Evolutionary conservation across 192 early-diverging fungal species (phyloP), one percentile per base, ranked within the genome.

Genomic region (Gaertneriomyces sp.): DNA sequence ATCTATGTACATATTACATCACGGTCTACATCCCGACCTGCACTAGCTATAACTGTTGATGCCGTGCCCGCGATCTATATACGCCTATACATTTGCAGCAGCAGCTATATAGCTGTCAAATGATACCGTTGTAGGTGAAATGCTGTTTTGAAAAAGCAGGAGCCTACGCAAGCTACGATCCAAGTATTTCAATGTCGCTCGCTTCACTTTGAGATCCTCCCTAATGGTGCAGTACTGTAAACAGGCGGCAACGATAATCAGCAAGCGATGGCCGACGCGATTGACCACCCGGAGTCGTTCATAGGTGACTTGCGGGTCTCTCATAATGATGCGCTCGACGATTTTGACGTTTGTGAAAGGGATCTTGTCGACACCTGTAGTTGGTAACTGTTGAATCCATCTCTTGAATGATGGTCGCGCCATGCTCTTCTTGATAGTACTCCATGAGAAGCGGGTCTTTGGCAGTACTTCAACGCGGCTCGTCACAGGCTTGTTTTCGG

Each of bases 221-320:
- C 14, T 38, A 17, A 79, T 79, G 41, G 52, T 68, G 42, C 66
- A 49, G 58, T 78, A 81, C 70, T 84, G 82, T 45, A 81, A 60
- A 58, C 77, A 81, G 47, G 82, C 82, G 12, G 82, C 82, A 40
- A 84, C 77, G 14, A 81, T 42, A 60, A 84, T 84, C 50, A 84
- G 63, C 16, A 84, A 52, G 6, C 63, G 64, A 58, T 84, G 80
- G 7, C 79, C 82, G 17, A 80, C 73, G 46, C 71, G 45, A 7
- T 67, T 72, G 9, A 81, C 79, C 19, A 70, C 78, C 7, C 82
- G 60, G 33, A 81, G 41, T 17, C 78, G 73, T 51, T 84, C 80
- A 60, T 84, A 84, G 6, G 81, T 82, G 47, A 84, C 75, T 17
- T 58, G 33, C 7, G 76, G 76, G 41, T 77, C 74, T 19, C 72